phyloP scores from a whole-genome alignment of 176 grass and related monocot genomes.

The Alloteropsis semialata region DNA sequence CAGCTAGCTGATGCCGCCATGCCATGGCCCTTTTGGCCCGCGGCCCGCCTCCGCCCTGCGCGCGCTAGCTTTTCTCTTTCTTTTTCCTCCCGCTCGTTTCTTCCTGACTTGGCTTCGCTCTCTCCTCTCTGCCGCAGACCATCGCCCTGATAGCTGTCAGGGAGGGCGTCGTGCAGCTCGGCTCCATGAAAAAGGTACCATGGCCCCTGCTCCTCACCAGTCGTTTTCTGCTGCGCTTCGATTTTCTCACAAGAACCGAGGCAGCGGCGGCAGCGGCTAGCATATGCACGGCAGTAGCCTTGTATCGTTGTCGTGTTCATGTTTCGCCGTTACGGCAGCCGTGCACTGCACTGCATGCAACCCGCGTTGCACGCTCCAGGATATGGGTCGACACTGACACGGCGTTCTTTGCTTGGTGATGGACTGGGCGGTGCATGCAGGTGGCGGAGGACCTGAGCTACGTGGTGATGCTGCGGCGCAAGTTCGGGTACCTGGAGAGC shows the following conservation, averaged over 20 bases:
- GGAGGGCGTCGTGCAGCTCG: conserved; percentile 95
- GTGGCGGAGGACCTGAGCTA: conserved; percentile 87
- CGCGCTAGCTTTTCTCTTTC: background rate
- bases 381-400: background rate
- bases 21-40: background rate
- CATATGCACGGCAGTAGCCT: background rate
- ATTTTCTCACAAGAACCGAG: conserved; percentile 1
- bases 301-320: background rate
- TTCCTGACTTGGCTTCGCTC: background rate
- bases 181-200: conserved; percentile 82
- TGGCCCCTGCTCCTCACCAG: background rate
- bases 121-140: conserved; percentile 49
- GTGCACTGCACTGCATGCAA: conserved; percentile 6
- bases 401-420: background rate
- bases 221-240: conserved; percentile 3
- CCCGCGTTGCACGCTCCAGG: background rate
- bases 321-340: background rate
- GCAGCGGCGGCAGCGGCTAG: too few relatives aligned
- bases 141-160: conserved; percentile 93
- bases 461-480: conserved; percentile 80
- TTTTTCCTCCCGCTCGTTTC: background rate
- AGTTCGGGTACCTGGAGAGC: conserved; percentile 95
- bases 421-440: conserved; percentile 7
- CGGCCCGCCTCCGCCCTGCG: too few relatives aligned
- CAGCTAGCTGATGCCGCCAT: conserved; percentile 15